Base-by-base conservation (phyloP, 768 basidiomycete genomes). In the Russula compacta region DNA sequence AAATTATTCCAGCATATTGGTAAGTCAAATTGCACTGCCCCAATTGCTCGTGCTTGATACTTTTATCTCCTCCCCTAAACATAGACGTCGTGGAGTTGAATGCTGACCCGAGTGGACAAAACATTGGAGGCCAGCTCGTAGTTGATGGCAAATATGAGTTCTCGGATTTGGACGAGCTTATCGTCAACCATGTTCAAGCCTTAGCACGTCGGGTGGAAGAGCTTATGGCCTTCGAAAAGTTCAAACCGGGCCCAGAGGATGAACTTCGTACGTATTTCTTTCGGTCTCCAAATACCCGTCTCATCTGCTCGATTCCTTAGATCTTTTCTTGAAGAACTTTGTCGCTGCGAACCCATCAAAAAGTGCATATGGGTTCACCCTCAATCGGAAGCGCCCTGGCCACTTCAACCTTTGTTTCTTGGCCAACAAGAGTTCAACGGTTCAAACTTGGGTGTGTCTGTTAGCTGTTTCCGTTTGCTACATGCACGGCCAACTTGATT, bases 1-100 rank as follows among this genome's bases (percentile, higher is more conserved):
- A 90, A 86, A 61, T 76, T 99, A 32, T 98, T 90, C 73, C 97
- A 98, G 70, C 97, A 99, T 70, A 89, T 99, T 60, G 94, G 94
- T 93, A 69, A 53, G 87, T 69, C 38, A 19, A 33, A 1, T 43
- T 14, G 10, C 21, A 17, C 29, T 7, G 9, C 1, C 7, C 29
- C 10, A 46, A 17, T 40, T 6, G 12, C 44, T 39, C 12, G 4
- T 46, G 35, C 43, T 52, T 19, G 5, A 50, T 38, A 29, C 4
- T 6, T 40, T 56, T 43, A 43, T 57, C 14, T 48, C 44, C 58
- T 51, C 39, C 12, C n/a, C 44, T 7, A 19, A 44, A 47, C 51
- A 40, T 48, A 63, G 61, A 63, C 15, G 90, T 92, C 9, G 85
- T 85, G 8, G 91, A 93, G 67, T 76, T 81, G n/a, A 87, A 87